Evolutionary conservation across 768 basidiomycete species (phyloP).

Genomic region (Polyporus arcularius): DNA sequence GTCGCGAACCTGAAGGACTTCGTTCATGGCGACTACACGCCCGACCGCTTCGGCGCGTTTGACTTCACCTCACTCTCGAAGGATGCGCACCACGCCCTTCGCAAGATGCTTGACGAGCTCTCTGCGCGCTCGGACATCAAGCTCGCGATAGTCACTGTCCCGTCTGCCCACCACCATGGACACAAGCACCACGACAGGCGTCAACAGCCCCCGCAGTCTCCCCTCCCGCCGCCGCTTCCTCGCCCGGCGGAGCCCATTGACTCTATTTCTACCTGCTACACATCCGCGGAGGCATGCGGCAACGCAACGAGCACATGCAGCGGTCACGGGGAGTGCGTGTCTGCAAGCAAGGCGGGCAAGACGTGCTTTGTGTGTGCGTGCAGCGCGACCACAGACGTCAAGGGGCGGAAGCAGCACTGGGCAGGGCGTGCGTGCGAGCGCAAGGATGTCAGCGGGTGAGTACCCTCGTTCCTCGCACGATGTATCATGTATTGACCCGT

Average conservation of each 20-base stretch:
- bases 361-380: slow-evolving; percentile 53
- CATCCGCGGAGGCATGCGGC: slow-evolving; percentile 52
- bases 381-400: slow-evolving; percentile 47
- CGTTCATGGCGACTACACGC: slow-evolving; percentile 45
- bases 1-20: slow-evolving; percentile 53
- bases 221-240: slow-evolving; percentile 33
- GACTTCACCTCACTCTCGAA: slow-evolving; percentile 54
- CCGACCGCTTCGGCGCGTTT: slow-evolving; percentile 59
- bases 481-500: background rate
- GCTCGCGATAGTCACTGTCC: slow-evolving; percentile 57
- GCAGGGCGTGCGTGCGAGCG: slow-evolving; percentile 76
- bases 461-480: slow-evolving; percentile 19
- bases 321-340: slow-evolving; percentile 66
- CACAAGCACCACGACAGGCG: slow-evolving; percentile 13
- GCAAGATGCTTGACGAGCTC: slow-evolving; percentile 47
- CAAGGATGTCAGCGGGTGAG: slow-evolving; percentile 80
- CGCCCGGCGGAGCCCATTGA: slow-evolving; percentile 52
- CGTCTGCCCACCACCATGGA: slow-evolving; percentile 22
- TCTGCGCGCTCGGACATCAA: slow-evolving; percentile 42
- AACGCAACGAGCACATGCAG: slow-evolving; percentile 69
- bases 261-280: slow-evolving; percentile 63
- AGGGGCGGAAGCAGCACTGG: slow-evolving; percentile 67
- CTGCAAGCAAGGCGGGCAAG: slow-evolving; percentile 58
- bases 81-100: slow-evolving; percentile 46
- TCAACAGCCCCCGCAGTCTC: slow-evolving; percentile 25